Conservation (phyloP, 2,329 filamentous ascomycete species). For the Aspergillus spinulosporus region DNA sequence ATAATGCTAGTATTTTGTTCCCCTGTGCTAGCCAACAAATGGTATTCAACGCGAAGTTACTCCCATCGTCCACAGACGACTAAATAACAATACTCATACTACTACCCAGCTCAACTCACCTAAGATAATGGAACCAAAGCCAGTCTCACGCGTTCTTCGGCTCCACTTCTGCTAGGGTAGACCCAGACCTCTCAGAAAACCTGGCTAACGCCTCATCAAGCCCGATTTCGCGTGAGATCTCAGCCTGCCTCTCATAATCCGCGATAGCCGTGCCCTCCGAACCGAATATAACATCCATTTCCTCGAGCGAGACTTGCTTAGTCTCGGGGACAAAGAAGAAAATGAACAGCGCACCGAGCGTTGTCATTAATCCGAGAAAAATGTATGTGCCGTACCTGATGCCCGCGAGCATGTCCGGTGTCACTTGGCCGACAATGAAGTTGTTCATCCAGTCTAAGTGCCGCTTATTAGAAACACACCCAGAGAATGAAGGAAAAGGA, state of each 20-base stretch:
- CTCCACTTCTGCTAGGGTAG: not conserved
- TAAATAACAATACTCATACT: too few species aligned
- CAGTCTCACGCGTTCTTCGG: not conserved
- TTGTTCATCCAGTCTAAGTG: constrained; percentile 53
- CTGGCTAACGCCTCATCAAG: constrained; percentile 41
- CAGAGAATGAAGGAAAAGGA: not conserved
- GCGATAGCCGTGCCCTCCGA: constrained; percentile 65
- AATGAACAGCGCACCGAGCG: constrained; percentile 59
- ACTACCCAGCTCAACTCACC: not conserved
- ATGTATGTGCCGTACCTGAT: constrained; percentile 73
- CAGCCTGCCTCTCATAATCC: constrained; percentile 67
- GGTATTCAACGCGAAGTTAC: not conserved
- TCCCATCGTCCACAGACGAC: not conserved
- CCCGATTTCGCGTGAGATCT: constrained; percentile 70
- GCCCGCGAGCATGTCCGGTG: constrained; percentile 63
- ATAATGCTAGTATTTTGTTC: not conserved
- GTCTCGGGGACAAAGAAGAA: constrained; percentile 56
- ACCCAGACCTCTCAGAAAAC: not conserved
- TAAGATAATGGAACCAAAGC: not conserved
- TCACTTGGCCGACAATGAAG: constrained; percentile 67
- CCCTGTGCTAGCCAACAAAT: not conserved
- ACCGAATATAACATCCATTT: constrained; percentile 68
- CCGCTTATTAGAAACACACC: not conserved
- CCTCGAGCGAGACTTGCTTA: constrained; percentile 45
- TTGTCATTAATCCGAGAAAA: constrained; percentile 66